Conservation (phyloP, 495 filamentous ascomycete genomes). For the Xylaria telfairii region DNA sequence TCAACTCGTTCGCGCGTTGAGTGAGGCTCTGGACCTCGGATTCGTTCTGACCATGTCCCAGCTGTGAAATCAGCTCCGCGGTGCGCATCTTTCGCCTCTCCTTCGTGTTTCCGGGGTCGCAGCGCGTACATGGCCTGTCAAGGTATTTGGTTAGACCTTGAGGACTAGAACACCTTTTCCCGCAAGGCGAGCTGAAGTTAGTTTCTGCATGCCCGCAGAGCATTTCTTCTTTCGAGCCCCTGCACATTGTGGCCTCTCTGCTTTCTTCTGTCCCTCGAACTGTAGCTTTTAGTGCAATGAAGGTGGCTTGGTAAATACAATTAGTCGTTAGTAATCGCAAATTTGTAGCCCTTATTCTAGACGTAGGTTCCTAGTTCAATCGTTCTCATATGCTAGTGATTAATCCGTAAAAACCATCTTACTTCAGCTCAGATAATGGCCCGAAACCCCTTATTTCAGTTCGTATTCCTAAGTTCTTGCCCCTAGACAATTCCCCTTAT, state of each 20-base stretch:
- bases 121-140: background rate
- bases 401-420: background rate
- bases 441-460: too few species aligned
- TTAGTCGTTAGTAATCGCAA: background rate
- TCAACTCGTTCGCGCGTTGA: background rate
- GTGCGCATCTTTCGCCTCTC: background rate
- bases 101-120: background rate
- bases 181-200: constrained; percentile 5
- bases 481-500: background rate
- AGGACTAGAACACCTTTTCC: background rate
- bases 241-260: background rate
- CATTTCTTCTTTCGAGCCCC: background rate
- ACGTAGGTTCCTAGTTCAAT: background rate
- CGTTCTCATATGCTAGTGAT: background rate
- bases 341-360: background rate
- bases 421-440: background rate
- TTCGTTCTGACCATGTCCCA: background rate
- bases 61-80: background rate
- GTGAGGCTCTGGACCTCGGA: background rate
- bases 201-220: constrained; percentile 1
- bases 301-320: background rate
- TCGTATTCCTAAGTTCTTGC: background rate
- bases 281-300: background rate
- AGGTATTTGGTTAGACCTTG: background rate
- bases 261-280: too few species aligned